Percentiles rank a stretch among this genome's conserved stretches.
These are phyloP conservation scores for Pneumocystis jirovecii DNA, from an alignment of 1,139 yeast genomes.

Conservation along the genomic window DNA sequence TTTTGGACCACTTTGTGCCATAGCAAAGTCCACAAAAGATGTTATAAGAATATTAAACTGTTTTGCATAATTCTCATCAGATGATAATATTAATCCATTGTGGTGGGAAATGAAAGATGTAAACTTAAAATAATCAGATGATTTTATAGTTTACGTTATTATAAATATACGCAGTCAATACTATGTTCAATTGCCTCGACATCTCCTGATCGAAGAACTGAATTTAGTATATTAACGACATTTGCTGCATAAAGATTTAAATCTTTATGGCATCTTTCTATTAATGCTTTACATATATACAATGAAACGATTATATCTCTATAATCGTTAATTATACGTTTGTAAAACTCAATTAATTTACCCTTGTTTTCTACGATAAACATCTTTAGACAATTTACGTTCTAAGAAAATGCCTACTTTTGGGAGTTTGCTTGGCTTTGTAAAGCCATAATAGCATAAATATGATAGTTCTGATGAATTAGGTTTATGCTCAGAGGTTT, in stretches of 20 bases:
- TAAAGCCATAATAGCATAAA: conserved; percentile 78
- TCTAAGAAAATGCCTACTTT: conserved; percentile 64
- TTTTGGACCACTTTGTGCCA: background rate
- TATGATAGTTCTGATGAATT: conserved; percentile 84
- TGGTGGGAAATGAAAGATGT: conserved; percentile 48
- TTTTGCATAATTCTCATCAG: conserved; percentile 49
- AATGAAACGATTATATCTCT: conserved; percentile 64
- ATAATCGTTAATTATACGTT: background rate
- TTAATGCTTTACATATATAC: conserved; percentile 51
- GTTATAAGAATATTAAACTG: conserved; percentile 31
- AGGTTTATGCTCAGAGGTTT: conserved; percentile 72
- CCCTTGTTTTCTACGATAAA: conserved; percentile 50
- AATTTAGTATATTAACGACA: conserved; percentile 27
- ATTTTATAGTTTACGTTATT: background rate
- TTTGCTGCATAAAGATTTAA: conserved; percentile 61
- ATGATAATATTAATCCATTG: conserved; percentile 55
- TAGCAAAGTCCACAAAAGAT: conserved; percentile 16
- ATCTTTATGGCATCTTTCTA: conserved; percentile 65
- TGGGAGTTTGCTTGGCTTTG: conserved; percentile 73
- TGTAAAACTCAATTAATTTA: background rate
- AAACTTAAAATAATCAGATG: conserved; percentile 22
- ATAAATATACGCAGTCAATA: conserved; percentile 17
- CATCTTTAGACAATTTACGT: conserved; percentile 49
- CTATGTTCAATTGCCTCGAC: conserved; percentile 41
- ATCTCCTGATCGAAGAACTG: conserved; percentile 38